These are phyloP conservation scores for Rhododendron molle DNA, from an alignment of 148 eudicot species.

Conservation along the genomic window DNA sequence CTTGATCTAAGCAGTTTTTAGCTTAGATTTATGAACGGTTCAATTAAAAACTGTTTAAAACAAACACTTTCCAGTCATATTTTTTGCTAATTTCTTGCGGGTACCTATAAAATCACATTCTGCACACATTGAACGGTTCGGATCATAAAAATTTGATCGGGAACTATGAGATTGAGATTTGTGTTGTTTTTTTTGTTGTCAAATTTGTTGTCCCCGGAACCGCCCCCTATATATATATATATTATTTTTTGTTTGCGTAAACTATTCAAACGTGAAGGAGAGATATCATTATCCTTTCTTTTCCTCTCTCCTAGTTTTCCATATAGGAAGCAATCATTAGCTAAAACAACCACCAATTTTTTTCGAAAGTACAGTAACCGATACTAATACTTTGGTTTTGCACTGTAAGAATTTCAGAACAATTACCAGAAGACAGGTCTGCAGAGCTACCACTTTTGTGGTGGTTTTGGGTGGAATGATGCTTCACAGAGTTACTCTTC, in stretches of 20 bases:
- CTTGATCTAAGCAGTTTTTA: too few relatives aligned
- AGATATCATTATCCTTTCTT: neutral
- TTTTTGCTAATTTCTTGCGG: too few relatives aligned
- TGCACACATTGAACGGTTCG: too few relatives aligned
- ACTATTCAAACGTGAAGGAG: neutral
- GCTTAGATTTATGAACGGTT: too few relatives aligned
- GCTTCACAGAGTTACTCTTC: conserved; percentile 26
- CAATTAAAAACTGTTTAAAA: too few relatives aligned
- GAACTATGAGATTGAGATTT: too few relatives aligned
- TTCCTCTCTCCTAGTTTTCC: neutral
- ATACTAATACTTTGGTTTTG: neutral
- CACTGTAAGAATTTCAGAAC: neutral
- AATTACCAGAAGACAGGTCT: conserved; percentile 25
- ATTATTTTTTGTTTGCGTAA: neutral
- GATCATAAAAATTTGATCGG: too few relatives aligned
- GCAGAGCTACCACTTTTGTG: conserved; percentile 22
- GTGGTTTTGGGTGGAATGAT: conserved; percentile 19
- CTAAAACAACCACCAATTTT: neutral
- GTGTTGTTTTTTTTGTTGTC: too few relatives aligned
- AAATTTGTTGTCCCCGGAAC: too few relatives aligned
- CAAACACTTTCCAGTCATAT: too few relatives aligned
- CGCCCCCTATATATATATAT: too few relatives aligned
- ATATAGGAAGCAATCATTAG: neutral
- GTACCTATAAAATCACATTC: too few relatives aligned
- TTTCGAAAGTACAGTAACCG: neutral